Base-by-base conservation (phyloP, 345 rosid genomes). In the Brassica rapa region DNA sequence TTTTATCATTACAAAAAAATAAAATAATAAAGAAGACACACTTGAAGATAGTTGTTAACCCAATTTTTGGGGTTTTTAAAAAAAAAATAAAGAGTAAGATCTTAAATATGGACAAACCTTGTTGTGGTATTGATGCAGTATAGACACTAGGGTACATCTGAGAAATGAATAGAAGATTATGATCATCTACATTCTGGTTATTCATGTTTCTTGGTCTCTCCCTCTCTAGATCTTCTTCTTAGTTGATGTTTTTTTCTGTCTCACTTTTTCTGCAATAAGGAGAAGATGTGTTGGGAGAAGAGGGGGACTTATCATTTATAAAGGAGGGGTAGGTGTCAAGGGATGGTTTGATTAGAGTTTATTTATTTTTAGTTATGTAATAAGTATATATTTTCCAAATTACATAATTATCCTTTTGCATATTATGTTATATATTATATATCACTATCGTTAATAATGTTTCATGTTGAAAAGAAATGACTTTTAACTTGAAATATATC, bases 301-400 rank as follows among this genome's bases (percentile, higher is more conserved):
- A 41, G 27, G n/a, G 59, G 41, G 70, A 16, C 70, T 51, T 62
- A 9, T 73, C 70, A 49, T 73, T 79, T 79, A 79, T 79, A 79
- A 72, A 78, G 61, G 63, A 61, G 33, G 57, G 68, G 74, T 79
- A 73, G 78, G 82, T 79, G 78, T 79, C 74, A 73, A 78, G 63
- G 68, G 68, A 72, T 78, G 73, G 77, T 72, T 78, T 66, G 77
- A 39, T 57, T 72, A 21, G 9, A 66, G 8, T 6, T 55, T 65
- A 11, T 35, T 23, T 9, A 25, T 75, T 41, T 4, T 23, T 7
- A 15, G 24, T 57, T 37, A 11, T 51, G 35, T 60, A 71, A 59
- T 46, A 25, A 25, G 29, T 25, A 39, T 16, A 71, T 30, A 12
- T 27, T 65, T 46, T 49, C 53, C 9, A 53, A 15, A 43, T n/a